Conservation (phyloP, 73 alveolate species). For the Diophrys sp. region DNA sequence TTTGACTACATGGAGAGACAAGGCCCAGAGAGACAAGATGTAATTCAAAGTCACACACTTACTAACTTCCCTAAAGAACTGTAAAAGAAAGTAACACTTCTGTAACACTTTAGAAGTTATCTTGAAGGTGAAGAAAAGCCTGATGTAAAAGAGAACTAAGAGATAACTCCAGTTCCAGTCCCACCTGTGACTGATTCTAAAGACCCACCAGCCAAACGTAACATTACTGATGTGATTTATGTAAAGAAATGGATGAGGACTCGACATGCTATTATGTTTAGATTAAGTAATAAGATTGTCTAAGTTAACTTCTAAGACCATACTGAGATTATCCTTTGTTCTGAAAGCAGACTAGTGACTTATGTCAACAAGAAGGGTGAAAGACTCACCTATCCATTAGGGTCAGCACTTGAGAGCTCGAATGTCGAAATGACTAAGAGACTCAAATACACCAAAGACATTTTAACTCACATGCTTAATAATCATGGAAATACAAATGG, state of each 20-base stretch:
- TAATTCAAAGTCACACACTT: conserved; percentile 46
- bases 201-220: conserved; percentile 18
- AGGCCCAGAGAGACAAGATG: conserved; percentile 67
- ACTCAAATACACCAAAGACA: conserved; percentile 86
- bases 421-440: conserved; percentile 91
- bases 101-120: conserved; percentile 83
- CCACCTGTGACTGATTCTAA: no score
- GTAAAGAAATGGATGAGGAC: conserved; percentile 87
- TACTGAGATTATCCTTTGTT: conserved; percentile 84
- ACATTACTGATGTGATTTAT: conserved; percentile 31
- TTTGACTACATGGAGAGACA: conserved; percentile 74
- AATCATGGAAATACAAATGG: conserved; percentile 5
- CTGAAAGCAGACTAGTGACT: conserved; percentile 78
- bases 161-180: conserved; percentile 14
- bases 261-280: conserved; percentile 88
- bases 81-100: conserved; percentile 86
- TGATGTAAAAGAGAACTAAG: conserved; percentile 37
- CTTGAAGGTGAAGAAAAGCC: conserved; percentile 50
- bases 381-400: conserved; percentile 68
- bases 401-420: conserved; percentile 75
- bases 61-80: conserved; percentile 85
- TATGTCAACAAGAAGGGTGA: conserved; percentile 90
- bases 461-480: conserved; percentile 81
- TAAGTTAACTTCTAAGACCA: conserved; percentile 90
- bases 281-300: conserved; percentile 85